Base-by-base conservation (phyloP, 1,139 yeast species). In the Saccharomyces hybrid region DNA sequence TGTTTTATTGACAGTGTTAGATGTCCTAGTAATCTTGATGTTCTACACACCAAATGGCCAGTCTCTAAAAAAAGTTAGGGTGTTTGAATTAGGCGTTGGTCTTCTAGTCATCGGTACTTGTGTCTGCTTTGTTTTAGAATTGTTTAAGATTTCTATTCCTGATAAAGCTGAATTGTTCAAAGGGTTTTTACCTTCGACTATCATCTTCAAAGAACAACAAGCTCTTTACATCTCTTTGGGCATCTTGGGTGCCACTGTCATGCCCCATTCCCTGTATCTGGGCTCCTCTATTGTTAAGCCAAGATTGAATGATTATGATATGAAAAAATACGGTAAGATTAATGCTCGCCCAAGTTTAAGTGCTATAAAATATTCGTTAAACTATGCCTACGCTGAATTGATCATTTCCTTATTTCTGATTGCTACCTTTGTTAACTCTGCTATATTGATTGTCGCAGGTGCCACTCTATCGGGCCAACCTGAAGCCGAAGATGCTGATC, bases 241-340 rank as follows among this genome's bases (percentile, higher is more conserved):
- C 23, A 87, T 93, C 54, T 75, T 93, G 54, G 99, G 99, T 23
- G 97, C 98, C 30, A 93, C 98, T 1, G 96, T 93, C 31, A 93
- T 93, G 99, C 99, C 99, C 2, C 99, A 93, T 70, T 86, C 96
- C 1, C 75, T 93, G 49, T 93, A 88, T 67, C 75, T 93, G 55
- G 99, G 99, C 0, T 87, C 96, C 0, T 96, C 97, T 1, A 78
- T 93, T 55, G 98, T 93, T 8, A 97, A 91, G 69, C 86, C 97
- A 2, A 79, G 99, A 57, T 76, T 93, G 58, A 78, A 83, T 60
- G 97, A 90, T 49, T 91, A 78, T 65, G 99, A 93, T 69, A 70
- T 80, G 14, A 80, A 82, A 63, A 76, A 82, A 61, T 70, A 65
- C 28, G 74, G 74, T 11, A 66, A 68, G 44, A 64, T 63, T 14